phyloP scores from a whole-genome alignment of 768 basidiomycete species.

The Phanerochaete carnosa region DNA sequence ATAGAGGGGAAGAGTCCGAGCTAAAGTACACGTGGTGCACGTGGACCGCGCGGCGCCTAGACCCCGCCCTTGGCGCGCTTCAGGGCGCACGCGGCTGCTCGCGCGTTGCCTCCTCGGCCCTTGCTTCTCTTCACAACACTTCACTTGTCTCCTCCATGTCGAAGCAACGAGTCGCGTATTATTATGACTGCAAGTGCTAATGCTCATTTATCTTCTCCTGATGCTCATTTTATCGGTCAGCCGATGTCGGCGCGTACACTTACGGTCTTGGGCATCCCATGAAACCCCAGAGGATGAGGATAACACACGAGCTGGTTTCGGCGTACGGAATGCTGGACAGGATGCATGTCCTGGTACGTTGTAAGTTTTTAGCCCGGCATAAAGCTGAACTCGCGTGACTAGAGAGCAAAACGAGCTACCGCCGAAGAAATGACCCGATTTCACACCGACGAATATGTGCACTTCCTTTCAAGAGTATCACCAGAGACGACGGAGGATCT shows the following conservation, averaged over 20 bases:
- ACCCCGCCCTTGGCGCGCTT: neutral
- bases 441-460: slow-evolving; percentile 97
- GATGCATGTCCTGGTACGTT: slow-evolving; percentile 85
- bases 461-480: slow-evolving; percentile 84
- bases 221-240: slow-evolving; percentile 33
- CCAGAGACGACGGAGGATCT: slow-evolving; percentile 89
- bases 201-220: neutral
- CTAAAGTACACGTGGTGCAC: neutral
- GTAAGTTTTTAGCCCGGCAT: neutral
- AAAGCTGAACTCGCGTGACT: neutral
- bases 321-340: slow-evolving; percentile 92
- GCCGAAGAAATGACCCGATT: slow-evolving; percentile 75
- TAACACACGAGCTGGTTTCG: slow-evolving; percentile 88
- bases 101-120: neutral
- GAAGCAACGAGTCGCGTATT: slow-evolving; percentile 74
- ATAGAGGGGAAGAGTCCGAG: neutral
- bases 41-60: neutral
- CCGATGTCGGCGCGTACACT: slow-evolving; percentile 70
- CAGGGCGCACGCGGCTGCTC: neutral
- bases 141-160: slow-evolving; percentile 18
- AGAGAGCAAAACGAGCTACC: slow-evolving; percentile 27
- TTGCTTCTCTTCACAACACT: neutral
- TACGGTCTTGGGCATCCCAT: slow-evolving; percentile 90
- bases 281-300: slow-evolving; percentile 94
- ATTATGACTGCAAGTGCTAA: slow-evolving; percentile 60